phyloP scores from a whole-genome alignment of 192 early-diverging fungal species.

The Chytriomyces hyalinus region DNA sequence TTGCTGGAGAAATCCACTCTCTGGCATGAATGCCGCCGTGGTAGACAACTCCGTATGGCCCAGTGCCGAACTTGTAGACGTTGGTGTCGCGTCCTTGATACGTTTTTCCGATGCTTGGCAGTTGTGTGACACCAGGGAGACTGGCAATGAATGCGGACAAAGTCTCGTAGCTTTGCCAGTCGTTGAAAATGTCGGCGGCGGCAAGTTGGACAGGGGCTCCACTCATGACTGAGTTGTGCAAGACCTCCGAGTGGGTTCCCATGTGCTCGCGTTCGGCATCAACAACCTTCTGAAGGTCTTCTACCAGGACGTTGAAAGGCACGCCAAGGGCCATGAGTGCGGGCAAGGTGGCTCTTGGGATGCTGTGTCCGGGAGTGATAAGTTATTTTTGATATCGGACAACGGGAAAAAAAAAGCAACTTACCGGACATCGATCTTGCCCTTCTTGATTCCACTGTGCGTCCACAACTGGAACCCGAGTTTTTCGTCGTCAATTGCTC shows the following conservation, averaged over 20 bases:
- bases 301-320: constrained; percentile 42
- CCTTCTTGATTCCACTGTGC: neutral
- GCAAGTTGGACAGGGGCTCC: constrained; percentile 5
- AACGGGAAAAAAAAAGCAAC: neutral
- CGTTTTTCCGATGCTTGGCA: constrained; percentile 38
- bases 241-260: constrained; percentile 22
- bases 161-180: constrained; percentile 42
- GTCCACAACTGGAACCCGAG: constrained; percentile 15
- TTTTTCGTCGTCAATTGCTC: neutral
- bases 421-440: constrained; percentile 1
- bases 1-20: constrained; percentile 65
- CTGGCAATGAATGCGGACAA: constrained; percentile 27
- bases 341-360: neutral
- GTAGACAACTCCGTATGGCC: constrained; percentile 37
- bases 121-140: constrained; percentile 29
- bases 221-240: constrained; percentile 1
- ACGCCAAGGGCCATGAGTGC: neutral
- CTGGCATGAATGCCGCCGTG: constrained; percentile 64
- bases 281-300: constrained; percentile 52
- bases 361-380: neutral
- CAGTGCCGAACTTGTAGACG: constrained; percentile 41
- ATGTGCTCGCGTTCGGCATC: constrained; percentile 45
- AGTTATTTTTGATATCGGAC: neutral
- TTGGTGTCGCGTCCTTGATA: constrained; percentile 36
- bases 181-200: constrained; percentile 33